phyloP scores from a whole-genome alignment of 768 basidiomycete species.

The Boletus sp. region DNA sequence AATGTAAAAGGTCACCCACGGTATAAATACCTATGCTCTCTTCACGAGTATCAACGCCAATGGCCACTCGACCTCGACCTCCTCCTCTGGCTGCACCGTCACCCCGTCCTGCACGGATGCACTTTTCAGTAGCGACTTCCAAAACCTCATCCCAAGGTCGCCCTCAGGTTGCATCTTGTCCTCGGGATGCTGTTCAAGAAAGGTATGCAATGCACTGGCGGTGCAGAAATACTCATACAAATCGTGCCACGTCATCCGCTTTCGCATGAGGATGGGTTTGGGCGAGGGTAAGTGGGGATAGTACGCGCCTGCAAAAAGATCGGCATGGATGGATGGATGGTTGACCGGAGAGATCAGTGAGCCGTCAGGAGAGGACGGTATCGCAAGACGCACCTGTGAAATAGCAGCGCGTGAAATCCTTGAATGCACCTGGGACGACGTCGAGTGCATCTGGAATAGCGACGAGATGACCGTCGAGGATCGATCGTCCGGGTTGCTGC shows the following conservation, averaged over 20 bases:
- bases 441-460: conserved; percentile 58
- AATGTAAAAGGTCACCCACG: not conserved
- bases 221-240: conserved; percentile 69
- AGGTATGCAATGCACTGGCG: conserved; percentile 67
- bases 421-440: conserved; percentile 35
- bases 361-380: not conserved
- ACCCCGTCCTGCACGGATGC: conserved; percentile 29
- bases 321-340: not conserved
- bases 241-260: conserved; percentile 62
- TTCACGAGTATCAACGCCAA: conserved; percentile 32
- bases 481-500: conserved; percentile 76
- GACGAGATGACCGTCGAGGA: conserved; percentile 68
- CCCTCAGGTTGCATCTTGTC: conserved; percentile 50
- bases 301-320: conserved; percentile 35
- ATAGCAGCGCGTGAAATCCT: conserved; percentile 49
- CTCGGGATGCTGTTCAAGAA: conserved; percentile 60
- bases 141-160: conserved; percentile 64
- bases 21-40: not conserved
- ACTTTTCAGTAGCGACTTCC: conserved; percentile 49
- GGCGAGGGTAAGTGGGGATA: conserved; percentile 36
- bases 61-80: conserved; percentile 44
- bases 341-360: not conserved
- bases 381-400: conserved; percentile 49
- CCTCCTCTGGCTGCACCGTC: conserved; percentile 16
- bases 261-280: conserved; percentile 51